Evolutionary conservation across 192 early-diverging fungal genomes (phyloP), one percentile per base, ranked within the genome.

Genomic region (Pilaira anomala): DNA sequence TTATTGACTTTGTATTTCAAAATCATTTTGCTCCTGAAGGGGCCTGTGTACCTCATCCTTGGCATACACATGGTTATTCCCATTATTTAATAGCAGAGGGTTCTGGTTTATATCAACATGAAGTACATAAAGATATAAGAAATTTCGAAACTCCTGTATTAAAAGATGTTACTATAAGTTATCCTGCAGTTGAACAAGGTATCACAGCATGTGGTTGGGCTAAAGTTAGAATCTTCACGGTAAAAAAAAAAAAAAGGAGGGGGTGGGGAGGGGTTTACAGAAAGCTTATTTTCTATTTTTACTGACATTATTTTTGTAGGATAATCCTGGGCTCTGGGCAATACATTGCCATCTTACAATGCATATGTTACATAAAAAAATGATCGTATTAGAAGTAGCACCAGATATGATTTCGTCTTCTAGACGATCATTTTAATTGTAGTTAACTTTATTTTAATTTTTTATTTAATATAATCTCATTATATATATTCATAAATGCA

Each of bases 311-410:
- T 28, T 22, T 18, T 22, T 18, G 18, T 48, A 61, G 40, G 50
- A 70, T 48, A 71, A 71, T 48, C 63, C 69, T 30, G 63, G 69
- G 9, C 5, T 66, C 39, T 71, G 69, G 69, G 51, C 55, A 25
- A 44, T 66, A 9, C 69, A 71, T 59, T 71, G 63, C 19, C 69
- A 71, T 30, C 42, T 66, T 22, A 66, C 64, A 0, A n/a, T 39
- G 11, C 69, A 71, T 60, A 71, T 71, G 69, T 36, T 66, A 8
- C 60, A 62, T 33, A 64, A 64, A 2, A 71, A 59, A 55, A 58
- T 62, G 50, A 52, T 63, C 22, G n/a, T 67, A 19, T 21, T 67
- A 16, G 66, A 67, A 30, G 48, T 56, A 24, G 63, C 63, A 26
- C 24, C 63, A 13, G 63, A 65, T n/a, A n/a, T n/a, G n/a, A n/a